Conservation (phyloP, 2,329 filamentous ascomycete genomes). For the Podosphaera xanthii region DNA sequence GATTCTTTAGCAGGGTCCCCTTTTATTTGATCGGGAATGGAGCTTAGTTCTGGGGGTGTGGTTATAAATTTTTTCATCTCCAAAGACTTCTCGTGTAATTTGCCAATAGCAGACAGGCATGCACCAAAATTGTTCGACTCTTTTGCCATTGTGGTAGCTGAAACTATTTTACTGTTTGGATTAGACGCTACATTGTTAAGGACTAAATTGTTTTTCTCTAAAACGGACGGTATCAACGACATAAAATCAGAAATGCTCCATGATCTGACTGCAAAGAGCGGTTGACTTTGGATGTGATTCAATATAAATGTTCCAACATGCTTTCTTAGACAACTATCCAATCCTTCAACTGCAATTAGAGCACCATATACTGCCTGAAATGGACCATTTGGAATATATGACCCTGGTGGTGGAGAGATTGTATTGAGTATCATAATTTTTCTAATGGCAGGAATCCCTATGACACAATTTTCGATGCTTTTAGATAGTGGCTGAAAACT, state of each 20-base stretch:
- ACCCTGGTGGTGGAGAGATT: constrained; percentile 45
- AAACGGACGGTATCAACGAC: neutral
- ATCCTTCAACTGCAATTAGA: constrained; percentile 65
- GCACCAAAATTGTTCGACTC: constrained; percentile 22
- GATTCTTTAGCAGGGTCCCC: constrained; percentile 9
- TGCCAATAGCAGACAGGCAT: constrained; percentile 45
- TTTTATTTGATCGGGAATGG: constrained; percentile 2
- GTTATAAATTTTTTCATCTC: constrained; percentile 42
- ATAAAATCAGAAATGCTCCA: constrained; percentile 7
- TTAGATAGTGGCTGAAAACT: constrained; percentile 19
- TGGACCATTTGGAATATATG: constrained; percentile 17
- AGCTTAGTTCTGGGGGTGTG: constrained; percentile 6
- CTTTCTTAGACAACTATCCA: constrained; percentile 26
- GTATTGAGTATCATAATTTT: constrained; percentile 58
- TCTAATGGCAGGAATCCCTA: constrained; percentile 48
- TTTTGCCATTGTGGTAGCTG: neutral
- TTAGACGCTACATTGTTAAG: neutral
- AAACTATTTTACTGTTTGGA: neutral
- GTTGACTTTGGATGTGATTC: constrained; percentile 12
- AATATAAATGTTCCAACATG: constrained; percentile 40
- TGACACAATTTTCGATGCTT: constrained; percentile 45
- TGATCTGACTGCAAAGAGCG: constrained; percentile 10
- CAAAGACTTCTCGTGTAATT: constrained; percentile 54
- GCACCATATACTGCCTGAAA: constrained; percentile 38
- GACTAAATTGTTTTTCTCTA: neutral